Percentiles rank a stretch among this genome's conserved stretches.
Conservation (phyloP, 441 rosid species). For the Capsella rubella region DNA sequence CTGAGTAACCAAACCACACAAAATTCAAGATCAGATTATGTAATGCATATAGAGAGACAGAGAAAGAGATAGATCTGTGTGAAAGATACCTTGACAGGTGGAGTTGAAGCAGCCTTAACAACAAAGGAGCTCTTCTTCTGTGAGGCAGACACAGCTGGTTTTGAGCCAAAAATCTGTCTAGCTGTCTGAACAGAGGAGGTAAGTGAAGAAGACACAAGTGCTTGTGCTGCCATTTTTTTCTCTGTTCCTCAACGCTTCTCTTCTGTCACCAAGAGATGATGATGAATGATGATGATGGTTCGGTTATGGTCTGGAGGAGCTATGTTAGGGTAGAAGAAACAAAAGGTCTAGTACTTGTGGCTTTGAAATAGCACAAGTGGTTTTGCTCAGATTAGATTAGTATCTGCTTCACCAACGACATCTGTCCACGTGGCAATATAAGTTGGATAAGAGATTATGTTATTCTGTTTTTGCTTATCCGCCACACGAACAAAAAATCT, state of each 20-base stretch:
- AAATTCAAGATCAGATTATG: constrained; percentile 14
- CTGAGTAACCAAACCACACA: constrained; percentile 49
- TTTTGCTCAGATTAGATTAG: constrained; percentile 55
- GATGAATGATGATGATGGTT: constrained; percentile 27
- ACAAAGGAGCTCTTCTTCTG: constrained; percentile 69
- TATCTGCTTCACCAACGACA: constrained; percentile 74
- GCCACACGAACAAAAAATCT: constrained; percentile 33
- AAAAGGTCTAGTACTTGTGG: constrained; percentile 44
- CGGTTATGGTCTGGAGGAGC: background rate
- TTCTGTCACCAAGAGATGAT: constrained; percentile 43
- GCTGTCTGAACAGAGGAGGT: constrained; percentile 77
- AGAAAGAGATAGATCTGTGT: background rate
- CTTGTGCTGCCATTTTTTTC: constrained; percentile 78
- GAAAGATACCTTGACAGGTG: constrained; percentile 81
- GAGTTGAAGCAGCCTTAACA: constrained; percentile 81
- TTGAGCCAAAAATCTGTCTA: constrained; percentile 69
- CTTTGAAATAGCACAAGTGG: constrained; percentile 46
- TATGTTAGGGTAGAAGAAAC: constrained; percentile 9
- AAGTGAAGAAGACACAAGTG: constrained; percentile 83
- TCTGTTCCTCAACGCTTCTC: background rate
- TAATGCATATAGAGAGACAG: constrained; percentile 4
- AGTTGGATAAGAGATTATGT: constrained; percentile 63
- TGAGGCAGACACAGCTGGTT: constrained; percentile 50
- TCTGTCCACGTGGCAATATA: constrained; percentile 57
- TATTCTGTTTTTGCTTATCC: constrained; percentile 11